These are phyloP conservation scores for Aspergillus uvarum DNA, from an alignment of 2,329 filamentous ascomycete species.

Conservation along the genomic window DNA sequence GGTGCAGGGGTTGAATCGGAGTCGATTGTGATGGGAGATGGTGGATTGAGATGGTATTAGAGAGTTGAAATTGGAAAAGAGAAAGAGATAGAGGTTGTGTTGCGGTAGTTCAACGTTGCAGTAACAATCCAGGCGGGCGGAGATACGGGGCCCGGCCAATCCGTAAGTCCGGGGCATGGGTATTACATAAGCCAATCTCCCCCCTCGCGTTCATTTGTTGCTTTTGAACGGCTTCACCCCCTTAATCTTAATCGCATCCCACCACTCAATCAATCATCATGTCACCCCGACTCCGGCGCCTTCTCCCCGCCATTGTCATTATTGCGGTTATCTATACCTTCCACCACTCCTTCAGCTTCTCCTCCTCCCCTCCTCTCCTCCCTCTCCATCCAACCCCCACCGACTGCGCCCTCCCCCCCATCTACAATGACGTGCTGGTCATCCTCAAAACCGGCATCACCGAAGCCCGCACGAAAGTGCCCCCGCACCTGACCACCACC, in stretches of 20 bases:
- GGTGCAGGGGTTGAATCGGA: neutral
- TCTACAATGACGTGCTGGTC: constrained; percentile 22
- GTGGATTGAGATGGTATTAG: neutral
- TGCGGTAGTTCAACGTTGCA: neutral
- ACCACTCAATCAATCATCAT: neutral
- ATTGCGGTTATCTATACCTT: neutral
- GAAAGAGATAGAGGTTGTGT: neutral
- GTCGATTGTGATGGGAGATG: neutral
- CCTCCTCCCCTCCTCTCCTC: neutral
- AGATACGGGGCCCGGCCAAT: no score
- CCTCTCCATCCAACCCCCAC: neutral
- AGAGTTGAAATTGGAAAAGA: no score
- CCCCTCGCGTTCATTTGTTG: neutral
- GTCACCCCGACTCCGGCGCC: neutral
- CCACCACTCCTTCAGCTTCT: neutral
- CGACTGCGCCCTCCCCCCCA: constrained; percentile 3
- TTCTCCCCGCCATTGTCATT: neutral
- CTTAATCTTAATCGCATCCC: neutral
- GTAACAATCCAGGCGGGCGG: no score
- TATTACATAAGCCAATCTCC: no score
- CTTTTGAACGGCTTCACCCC: neutral
- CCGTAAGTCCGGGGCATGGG: no score
- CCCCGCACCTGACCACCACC: constrained; percentile 55
- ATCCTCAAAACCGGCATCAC: constrained; percentile 57
- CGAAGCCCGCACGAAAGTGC: constrained; percentile 56